Evolutionary conservation across 2,329 filamentous ascomycete genomes (phyloP), one percentile per base, ranked within the genome.

Genomic region (Exophiala sp.): DNA sequence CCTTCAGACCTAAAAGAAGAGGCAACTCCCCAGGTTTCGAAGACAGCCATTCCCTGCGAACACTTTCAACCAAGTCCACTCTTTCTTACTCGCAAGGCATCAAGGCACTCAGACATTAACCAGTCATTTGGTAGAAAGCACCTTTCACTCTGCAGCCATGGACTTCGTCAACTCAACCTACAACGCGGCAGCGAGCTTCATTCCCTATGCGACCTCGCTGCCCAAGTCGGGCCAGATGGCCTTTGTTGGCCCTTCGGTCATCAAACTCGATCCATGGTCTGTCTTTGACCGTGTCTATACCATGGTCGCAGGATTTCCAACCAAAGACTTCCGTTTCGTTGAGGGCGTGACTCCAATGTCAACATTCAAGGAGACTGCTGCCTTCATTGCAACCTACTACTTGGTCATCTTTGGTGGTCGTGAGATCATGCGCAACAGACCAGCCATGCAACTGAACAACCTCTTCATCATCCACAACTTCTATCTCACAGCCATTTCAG

Each of bases 381-480:
- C 86, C 65, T 85, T 89, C 70, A 85, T 95, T 65, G 76, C 89
- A 66, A 74, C 87, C 67, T 96, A 95, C 84, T 95, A 96, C 72
- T 75, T 86, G 64, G 78, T 95, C 75, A 91, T 96, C 67, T 91
- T 95, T 63, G 89, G 89, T 59, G 91, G 91, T 51, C 83, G 89
- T 60, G 88, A 92, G 74, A 71, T 88, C 65, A 96, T 96, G 91
- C 87, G 87, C 72, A 85, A 86, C 12, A 20, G 41, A 9, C 12
- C 20, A 1, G 41, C 41, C 10, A 32, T 43, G 20, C 11, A 32
- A n/a, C 83, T 97, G 68, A 94, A 89, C 78, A 78, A 81, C n/a
- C 78, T 94, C 55, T 97, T 97, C 81, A 88, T 96, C 77, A 82
- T 96, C 69, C 92, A 99, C 84, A 99, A 99, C 81, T 87, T 97